Evolutionary conservation across 1,139 yeast genomes (phyloP), one percentile per base, ranked within the genome.

Genomic region (Hemisphaericaspora xylofermentans): DNA sequence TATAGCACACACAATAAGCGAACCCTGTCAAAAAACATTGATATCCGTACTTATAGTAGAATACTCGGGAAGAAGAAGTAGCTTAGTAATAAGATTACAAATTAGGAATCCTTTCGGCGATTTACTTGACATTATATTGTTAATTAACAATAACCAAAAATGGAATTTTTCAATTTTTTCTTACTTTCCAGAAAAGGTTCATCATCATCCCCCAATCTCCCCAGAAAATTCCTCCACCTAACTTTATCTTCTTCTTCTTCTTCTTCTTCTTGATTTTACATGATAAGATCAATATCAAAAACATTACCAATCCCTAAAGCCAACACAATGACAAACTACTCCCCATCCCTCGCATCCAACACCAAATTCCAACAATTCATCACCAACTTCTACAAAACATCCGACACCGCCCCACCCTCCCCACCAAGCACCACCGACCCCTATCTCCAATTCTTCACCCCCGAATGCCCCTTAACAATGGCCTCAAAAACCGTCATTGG

Each of bases 361-460:
- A 16, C 17, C 13, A 17, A 40, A 24, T 39, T 54, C 39, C 35
- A 52, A 26, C 16, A 41, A 25, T 57, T 57, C 40, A 39, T 57
- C 9, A 38, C 30, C 14, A 43, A 33, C 25, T 58, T 58, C 36
- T 58, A 55, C 44, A 44, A 46, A 36, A 42, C 41, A 10, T 56
- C 61, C 1, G 62, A 58, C 43, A 45, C 49, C n/a, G 43, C 44
- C 24, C 59, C 61, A 7, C 57, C 59, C 7, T 15, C 41, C 1
- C 40, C 41, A 6, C 33, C 30, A 6, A n/a, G n/a, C n/a, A 15
- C 42, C 2, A 16, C 17, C n/a, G 63, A 58, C 39, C 49, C 56
- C 6, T 58, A 58, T 35, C 43, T 54, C 15, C 35, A 48, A 7
- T 49, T 38, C 34, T 54, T 58, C 39, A 45, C 56, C 14, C 22